Evolutionary conservation across 495 filamentous ascomycete species (phyloP).

Genomic region (Pyrenopolyporus hunteri): DNA sequence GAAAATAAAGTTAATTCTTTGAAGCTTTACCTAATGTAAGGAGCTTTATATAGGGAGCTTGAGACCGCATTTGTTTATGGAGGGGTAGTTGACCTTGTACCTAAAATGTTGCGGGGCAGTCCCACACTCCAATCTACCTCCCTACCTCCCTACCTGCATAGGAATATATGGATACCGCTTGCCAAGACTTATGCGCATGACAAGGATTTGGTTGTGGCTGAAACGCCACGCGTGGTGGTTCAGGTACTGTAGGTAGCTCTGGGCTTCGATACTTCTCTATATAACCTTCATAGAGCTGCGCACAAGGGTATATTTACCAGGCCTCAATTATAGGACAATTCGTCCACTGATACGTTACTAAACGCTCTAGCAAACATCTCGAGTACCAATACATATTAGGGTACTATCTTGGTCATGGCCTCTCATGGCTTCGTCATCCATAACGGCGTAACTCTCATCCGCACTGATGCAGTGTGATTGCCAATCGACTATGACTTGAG

Average conservation of each 20-base stretch:
- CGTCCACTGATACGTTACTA: not conserved
- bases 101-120: constrained; percentile 23
- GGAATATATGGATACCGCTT: too few species aligned
- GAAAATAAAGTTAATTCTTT: constrained; percentile 21
- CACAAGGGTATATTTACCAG: not conserved
- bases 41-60: constrained; percentile 13
- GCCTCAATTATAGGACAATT: not conserved
- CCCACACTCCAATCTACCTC: too few species aligned
- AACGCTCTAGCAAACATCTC: not conserved
- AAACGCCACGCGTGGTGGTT: constrained; percentile 24
- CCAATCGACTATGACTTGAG: not conserved
- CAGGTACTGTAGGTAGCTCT: not conserved
- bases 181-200: not conserved
- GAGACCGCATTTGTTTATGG: constrained; percentile 32
- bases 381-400: not conserved
- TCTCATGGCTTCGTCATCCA: constrained; percentile 3
- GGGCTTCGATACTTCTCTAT: too few species aligned
- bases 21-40: constrained; percentile 25
- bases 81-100: constrained; percentile 15
- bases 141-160: too few species aligned
- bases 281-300: not conserved
- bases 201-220: constrained; percentile 18
- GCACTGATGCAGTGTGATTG: not conserved
- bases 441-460: not conserved
- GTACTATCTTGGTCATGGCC: not conserved